Conservation (phyloP, 176 grass and related monocot genomes). For the Triticum turgidum region DNA sequence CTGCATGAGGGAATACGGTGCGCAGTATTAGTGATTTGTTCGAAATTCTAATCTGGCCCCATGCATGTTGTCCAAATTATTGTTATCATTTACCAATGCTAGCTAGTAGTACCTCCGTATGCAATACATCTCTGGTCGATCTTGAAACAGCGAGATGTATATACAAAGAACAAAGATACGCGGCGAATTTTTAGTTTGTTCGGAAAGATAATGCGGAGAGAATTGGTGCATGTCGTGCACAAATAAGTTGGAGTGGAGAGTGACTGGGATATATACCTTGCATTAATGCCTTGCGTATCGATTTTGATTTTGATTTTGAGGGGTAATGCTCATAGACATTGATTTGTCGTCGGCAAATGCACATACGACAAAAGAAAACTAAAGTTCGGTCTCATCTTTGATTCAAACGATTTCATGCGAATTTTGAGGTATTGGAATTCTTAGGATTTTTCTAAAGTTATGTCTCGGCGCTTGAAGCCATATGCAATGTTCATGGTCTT, state of each 20-base stretch:
- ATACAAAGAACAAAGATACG: neutral
- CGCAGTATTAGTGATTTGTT: neutral
- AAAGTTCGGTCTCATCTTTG: too few species aligned
- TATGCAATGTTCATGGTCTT: too few species aligned
- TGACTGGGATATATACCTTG: conserved; percentile 33
- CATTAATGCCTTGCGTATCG: neutral
- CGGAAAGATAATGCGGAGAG: neutral
- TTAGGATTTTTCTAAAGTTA: too few species aligned
- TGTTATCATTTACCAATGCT: neutral
- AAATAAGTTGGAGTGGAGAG: neutral
- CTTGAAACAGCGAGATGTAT: neutral
- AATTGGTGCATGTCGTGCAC: neutral
- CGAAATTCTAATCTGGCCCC: neutral
- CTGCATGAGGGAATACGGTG: conserved; percentile 24
- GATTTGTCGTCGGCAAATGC: neutral
- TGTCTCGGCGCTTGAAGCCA: too few species aligned
- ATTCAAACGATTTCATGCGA: too few species aligned
- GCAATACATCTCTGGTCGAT: neutral
- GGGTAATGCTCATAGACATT: neutral
- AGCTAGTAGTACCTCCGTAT: neutral
- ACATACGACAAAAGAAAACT: neutral
- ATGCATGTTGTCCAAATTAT: conserved; percentile 30
- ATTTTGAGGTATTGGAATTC: too few species aligned
- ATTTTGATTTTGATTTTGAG: neutral
- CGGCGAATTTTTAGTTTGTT: neutral